Evolutionary conservation across 352 stramenopile species (phyloP).

Genomic region (Elongisporangium prolatum): DNA sequence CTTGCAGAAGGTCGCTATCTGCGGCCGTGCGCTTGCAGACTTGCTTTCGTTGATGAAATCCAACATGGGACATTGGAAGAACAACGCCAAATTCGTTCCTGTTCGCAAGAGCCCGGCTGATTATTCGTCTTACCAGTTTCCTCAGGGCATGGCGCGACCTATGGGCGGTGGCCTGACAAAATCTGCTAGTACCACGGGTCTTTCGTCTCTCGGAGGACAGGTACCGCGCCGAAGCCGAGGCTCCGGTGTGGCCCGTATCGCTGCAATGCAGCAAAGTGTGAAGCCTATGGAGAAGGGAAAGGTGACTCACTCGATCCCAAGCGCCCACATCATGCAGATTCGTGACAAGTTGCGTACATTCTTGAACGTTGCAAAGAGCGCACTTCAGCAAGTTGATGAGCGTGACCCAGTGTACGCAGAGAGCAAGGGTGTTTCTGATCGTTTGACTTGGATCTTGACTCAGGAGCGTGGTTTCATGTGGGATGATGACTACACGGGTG

Average conservation of each 20-base stretch:
- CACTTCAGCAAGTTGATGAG: slow-evolving; percentile 73
- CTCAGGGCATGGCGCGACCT: slow-evolving; percentile 42
- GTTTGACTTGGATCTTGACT: slow-evolving; percentile 95
- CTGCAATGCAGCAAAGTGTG: slow-evolving; percentile 67
- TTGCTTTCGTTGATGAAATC: slow-evolving; percentile 64
- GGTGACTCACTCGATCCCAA: slow-evolving; percentile 67
- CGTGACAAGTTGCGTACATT: slow-evolving; percentile 94
- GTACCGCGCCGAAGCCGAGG: slow-evolving; percentile 76
- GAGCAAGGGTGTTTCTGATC: slow-evolving; percentile 90
- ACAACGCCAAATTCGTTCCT: slow-evolving; percentile 75
- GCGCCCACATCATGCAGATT: slow-evolving; percentile 85
- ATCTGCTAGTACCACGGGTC: slow-evolving; percentile 82
- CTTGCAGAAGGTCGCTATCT: slow-evolving; percentile 60
- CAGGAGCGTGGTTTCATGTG: slow-evolving; percentile 98
- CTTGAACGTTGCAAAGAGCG: slow-evolving; percentile 90
- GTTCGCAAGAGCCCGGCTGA: slow-evolving; percentile 79
- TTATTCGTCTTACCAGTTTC: slow-evolving; percentile 83
- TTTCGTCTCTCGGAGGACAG: slow-evolving; percentile 68
- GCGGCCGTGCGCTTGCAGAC: slow-evolving; percentile 61
- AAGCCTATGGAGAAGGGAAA: slow-evolving; percentile 63
- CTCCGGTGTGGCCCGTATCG: slow-evolving; percentile 77
- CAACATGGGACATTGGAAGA: slow-evolving; percentile 72
- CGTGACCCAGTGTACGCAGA: slow-evolving; percentile 77
- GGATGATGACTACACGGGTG: slow-evolving; percentile 96
- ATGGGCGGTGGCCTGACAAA: slow-evolving; percentile 63